Conservation (phyloP, 2,329 filamentous ascomycete genomes). For the Penicillium digitatum region DNA sequence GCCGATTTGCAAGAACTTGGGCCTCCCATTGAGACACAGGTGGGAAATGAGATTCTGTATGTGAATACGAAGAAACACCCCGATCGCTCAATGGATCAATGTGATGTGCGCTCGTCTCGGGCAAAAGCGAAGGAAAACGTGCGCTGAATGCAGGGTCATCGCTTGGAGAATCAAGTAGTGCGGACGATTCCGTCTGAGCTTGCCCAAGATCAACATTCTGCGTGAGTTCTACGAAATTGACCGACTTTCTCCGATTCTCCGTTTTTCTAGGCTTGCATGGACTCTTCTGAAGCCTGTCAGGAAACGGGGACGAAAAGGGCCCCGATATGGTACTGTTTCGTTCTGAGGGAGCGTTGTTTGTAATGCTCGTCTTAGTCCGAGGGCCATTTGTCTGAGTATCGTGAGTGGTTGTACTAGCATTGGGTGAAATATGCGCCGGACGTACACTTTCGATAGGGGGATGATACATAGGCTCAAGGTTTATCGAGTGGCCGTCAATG, state of each 20-base stretch:
- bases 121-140: slow-evolving; percentile 36
- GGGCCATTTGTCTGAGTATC: neutral
- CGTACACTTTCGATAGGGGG: slow-evolving; percentile 19
- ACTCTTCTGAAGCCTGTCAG: neutral
- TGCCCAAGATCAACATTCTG: neutral
- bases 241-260: slow-evolving; percentile 14
- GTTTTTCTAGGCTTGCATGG: neutral
- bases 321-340: neutral
- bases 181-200: slow-evolving; percentile 1
- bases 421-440: slow-evolving; percentile 1
- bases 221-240: slow-evolving; percentile 13
- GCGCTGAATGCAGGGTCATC: slow-evolving; percentile 31
- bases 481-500: slow-evolving; percentile 41
- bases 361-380: neutral
- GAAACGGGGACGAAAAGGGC: neutral
- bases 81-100: slow-evolving; percentile 1
- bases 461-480: slow-evolving; percentile 38
- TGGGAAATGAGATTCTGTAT: slow-evolving; percentile 30
- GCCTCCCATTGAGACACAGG: slow-evolving; percentile 40
- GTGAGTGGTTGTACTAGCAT: neutral
- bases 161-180: slow-evolving; percentile 32
- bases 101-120: slow-evolving; percentile 11
- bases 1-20: slow-evolving; percentile 28
- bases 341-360: neutral
- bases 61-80: slow-evolving; percentile 19